Evolutionary conservation across 208 protist genomes (phyloP), one percentile per base, ranked within the genome.

Genomic region (Entamoeba histolytica): DNA sequence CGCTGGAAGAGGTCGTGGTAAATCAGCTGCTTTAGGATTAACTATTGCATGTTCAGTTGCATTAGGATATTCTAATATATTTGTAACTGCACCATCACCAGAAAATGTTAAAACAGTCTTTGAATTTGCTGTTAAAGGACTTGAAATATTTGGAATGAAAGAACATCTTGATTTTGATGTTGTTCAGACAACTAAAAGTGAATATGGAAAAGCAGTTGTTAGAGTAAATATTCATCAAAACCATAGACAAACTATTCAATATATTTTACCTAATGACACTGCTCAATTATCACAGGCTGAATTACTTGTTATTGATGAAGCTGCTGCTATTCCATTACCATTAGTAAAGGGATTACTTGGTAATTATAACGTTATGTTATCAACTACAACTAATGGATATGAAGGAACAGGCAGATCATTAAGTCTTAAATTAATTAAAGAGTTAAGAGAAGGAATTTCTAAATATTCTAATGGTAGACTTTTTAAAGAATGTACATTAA

Each of bases 51-150:
- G 97, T 6, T 98, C 98, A 0, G 94, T 99, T 17, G 97, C 96
- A 0, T 98, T 98, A 93, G 98, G 98, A 91, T 99, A 99, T 95
- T 98, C 97, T n/a, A 99, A 99, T 94, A 98, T 99, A 91, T 99
- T 99, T 93, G 98, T 99, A 52, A 99, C 98, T 39, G 97, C 98
- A 6, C 99, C 99, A 50, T 97, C 96, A 10, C 98, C 98, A 8
- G 97, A 98, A 93, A 99, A 99, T 95, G 94, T 99, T 91, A 97
- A 98, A 94, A 99, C 99, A 1, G 96, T 99, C n/a, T 99, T 99
- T 95, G 97, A 99, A 95, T 99, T 99, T 94, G 97, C 98, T 1
- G 96, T 99, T 52, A 98, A 97, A 47, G 98, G 97, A 39, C 97
- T 99, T 49, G 97, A 98, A 94, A 91, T 91, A 15, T 28, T 99